Percentiles rank a stretch among this genome's conserved stretches.
phyloP scores from a whole-genome alignment of 768 basidiomycete species.

The Auriscalpium microsporum region DNA sequence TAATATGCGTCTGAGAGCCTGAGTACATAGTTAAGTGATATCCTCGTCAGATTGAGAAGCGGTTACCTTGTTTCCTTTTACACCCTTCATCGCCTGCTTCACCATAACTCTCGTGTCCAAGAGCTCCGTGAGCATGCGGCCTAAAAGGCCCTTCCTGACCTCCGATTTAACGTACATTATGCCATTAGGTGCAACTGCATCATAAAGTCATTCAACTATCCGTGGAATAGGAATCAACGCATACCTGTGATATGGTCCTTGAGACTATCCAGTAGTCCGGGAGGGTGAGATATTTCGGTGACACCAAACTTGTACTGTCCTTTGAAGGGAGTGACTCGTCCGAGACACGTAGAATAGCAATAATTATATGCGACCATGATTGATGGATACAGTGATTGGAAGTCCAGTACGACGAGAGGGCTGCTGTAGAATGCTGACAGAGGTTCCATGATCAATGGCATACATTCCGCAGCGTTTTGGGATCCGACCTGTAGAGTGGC shows the following conservation, averaged over 20 bases:
- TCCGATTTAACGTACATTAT: constrained; percentile 85
- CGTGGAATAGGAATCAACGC: constrained; percentile 13
- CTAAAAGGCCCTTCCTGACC: constrained; percentile 77
- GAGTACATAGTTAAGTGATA: neutral
- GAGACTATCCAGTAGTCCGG: constrained; percentile 60
- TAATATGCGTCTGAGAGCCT: constrained; percentile 70
- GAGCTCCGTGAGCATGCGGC: constrained; percentile 87
- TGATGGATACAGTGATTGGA: constrained; percentile 93
- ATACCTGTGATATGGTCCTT: constrained; percentile 71
- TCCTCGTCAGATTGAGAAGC: constrained; percentile 3
- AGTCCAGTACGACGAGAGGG: constrained; percentile 90
- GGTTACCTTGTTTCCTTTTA: constrained; percentile 62
- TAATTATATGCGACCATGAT: constrained; percentile 99
- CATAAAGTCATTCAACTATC: neutral
- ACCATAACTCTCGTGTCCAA: constrained; percentile 97
- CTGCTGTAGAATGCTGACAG: constrained; percentile 87
- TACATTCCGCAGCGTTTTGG: constrained; percentile 94
- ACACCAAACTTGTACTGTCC: constrained; percentile 87
- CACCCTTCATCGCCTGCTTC: constrained; percentile 89
- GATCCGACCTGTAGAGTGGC: constrained; percentile 63
- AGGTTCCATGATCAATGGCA: constrained; percentile 94
- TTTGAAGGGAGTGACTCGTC: constrained; percentile 79
- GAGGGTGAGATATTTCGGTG: constrained; percentile 55
- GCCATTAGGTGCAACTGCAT: constrained; percentile 86
- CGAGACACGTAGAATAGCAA: constrained; percentile 94